These are phyloP conservation scores for Neocucurbitaria cava DNA, from an alignment of 2,329 filamentous ascomycete species.

Conservation along the genomic window DNA sequence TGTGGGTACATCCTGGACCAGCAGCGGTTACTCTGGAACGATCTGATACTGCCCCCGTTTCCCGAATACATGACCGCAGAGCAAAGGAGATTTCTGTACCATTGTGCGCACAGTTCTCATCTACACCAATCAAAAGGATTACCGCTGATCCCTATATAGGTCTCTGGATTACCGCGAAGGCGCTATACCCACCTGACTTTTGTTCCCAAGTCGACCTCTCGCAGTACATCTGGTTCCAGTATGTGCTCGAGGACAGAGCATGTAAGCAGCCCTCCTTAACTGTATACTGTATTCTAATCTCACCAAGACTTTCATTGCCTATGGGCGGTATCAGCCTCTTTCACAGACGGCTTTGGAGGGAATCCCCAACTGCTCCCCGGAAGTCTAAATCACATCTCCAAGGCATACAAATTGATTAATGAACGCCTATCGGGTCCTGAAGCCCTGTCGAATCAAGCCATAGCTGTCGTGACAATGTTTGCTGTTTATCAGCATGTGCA, in stretches of 20 bases:
- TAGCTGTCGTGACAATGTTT: constrained; percentile 17
- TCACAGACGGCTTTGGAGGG: neutral
- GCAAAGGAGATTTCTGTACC: constrained; percentile 4
- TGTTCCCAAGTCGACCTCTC: constrained; percentile 11
- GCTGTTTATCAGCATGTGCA: constrained; percentile 11
- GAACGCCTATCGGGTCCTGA: constrained; percentile 5
- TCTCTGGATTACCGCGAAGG: constrained; percentile 3
- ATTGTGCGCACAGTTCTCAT: constrained; percentile 1
- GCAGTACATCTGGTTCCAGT: constrained; percentile 13
- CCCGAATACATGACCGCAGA: neutral
- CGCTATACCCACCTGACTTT: constrained; percentile 13
- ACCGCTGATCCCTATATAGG: neutral
- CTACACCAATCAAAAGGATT: no score
- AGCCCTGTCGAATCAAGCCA: constrained; percentile 5
- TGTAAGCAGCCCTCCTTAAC: constrained; percentile 1
- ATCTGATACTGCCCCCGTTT: constrained; percentile 8
- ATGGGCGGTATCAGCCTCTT: constrained; percentile 11
- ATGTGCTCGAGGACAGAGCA: constrained; percentile 12
- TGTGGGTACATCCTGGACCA: neutral
- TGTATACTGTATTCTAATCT: neutral
- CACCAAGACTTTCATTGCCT: constrained; percentile 6
- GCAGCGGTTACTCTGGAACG: constrained; percentile 10
- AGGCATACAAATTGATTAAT: constrained; percentile 6
- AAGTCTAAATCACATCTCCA: constrained; percentile 9
- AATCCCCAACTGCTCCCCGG: neutral